Evolutionary conservation across 1,139 yeast genomes (phyloP).

Genomic region (Pichia sp.): DNA sequence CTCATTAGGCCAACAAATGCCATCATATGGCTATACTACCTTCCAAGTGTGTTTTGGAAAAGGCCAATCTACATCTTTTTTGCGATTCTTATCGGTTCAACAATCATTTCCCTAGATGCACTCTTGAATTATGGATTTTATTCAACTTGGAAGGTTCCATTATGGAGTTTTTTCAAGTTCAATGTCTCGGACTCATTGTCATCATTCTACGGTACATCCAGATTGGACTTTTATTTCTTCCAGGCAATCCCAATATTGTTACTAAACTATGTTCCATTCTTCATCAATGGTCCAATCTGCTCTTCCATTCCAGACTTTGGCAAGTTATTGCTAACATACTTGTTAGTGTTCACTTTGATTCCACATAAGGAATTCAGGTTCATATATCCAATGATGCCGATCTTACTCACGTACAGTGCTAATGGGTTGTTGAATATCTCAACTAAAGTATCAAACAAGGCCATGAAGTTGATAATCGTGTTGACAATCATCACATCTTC

Average conservation of each 20-base stretch:
- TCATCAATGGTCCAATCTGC: conserved; percentile 40
- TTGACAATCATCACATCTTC: conserved; percentile 18
- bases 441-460: conserved; percentile 7
- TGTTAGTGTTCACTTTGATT: conserved; percentile 59
- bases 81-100: conserved; percentile 23
- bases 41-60: conserved; percentile 1
- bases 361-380: conserved; percentile 91
- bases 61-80: conserved; percentile 26
- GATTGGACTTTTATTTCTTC: conserved; percentile 79
- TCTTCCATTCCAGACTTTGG: conserved; percentile 18
- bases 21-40: conserved; percentile 62
- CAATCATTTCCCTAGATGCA: conserved; percentile 37
- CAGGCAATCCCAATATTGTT: conserved; percentile 82
- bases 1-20: conserved; percentile 83
- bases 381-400: conserved; percentile 82
- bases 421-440: conserved; percentile 30
- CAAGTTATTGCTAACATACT: conserved; percentile 39
- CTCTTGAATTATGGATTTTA: conserved; percentile 63
- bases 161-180: conserved; percentile 68
- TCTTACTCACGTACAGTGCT: conserved; percentile 48
- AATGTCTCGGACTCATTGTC: conserved; percentile 74
- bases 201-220: conserved; percentile 80
- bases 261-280: conserved; percentile 65
- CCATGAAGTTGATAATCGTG: conserved; percentile 3
- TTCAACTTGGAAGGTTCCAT: conserved; percentile 57